Evolutionary conservation across 768 basidiomycete species (phyloP).

Genomic region (Xerocomus potaroensis): DNA sequence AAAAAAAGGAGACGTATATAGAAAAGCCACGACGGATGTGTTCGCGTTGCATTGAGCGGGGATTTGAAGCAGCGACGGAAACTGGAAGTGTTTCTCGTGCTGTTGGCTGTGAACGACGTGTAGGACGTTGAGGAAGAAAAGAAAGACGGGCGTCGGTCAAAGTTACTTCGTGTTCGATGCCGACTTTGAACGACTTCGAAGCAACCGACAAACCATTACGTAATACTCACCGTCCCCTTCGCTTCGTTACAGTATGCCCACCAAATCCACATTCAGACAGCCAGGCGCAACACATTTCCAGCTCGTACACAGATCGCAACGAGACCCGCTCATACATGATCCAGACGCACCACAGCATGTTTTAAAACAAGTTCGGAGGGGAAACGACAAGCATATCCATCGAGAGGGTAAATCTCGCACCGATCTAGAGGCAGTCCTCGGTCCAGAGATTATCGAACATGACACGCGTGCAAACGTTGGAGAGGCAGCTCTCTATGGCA

Average conservation of each 20-base stretch:
- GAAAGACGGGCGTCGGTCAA: slow-evolving; percentile 6
- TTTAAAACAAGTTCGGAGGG: slow-evolving; percentile 75
- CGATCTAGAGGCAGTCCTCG: slow-evolving; percentile 64
- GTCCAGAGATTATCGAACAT: slow-evolving; percentile 44
- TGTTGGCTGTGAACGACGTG: neutral
- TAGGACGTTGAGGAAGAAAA: slow-evolving; percentile 2
- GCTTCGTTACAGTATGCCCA: slow-evolving; percentile 53
- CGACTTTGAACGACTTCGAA: slow-evolving; percentile 22
- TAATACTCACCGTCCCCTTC: slow-evolving; percentile 16
- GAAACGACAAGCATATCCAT: too few species aligned
- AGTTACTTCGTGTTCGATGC: slow-evolving; percentile 17
- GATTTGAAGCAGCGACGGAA: neutral
- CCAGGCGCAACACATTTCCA: slow-evolving; percentile 93
- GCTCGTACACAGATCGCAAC: slow-evolving; percentile 92
- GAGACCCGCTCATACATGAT: slow-evolving; percentile 94
- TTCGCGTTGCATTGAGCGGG: slow-evolving; percentile 61
- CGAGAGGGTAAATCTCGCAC: slow-evolving; percentile 76
- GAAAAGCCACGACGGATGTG: slow-evolving; percentile 77
- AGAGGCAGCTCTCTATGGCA: slow-evolving; percentile 83
- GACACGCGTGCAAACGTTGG: slow-evolving; percentile 60
- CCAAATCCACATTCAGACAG: slow-evolving; percentile 84
- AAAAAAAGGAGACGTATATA: slow-evolving; percentile 66
- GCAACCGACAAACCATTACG: slow-evolving; percentile 29
- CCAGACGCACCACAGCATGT: slow-evolving; percentile 85
- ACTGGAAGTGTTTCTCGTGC: neutral